A percentile compares a stretch with the other conserved stretches of the same genome.
Conservation (phyloP, 2,329 filamentous ascomycete species). For the Pyrenochaeta sp. region DNA sequence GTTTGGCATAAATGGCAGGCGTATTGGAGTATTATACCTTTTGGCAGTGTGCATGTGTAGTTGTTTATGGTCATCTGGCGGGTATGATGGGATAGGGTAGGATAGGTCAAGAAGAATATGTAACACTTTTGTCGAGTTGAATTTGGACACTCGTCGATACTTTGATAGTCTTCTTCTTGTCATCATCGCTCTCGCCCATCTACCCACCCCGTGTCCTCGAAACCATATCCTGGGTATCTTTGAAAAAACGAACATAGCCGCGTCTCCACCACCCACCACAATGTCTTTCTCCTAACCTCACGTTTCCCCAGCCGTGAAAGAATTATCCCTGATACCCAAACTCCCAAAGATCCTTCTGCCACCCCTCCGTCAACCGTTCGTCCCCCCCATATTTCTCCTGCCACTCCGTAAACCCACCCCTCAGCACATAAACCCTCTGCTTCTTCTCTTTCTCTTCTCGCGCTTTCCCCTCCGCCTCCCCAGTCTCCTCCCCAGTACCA, state of each 20-base stretch:
- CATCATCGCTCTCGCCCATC: too few species aligned
- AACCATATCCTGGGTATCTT: background rate
- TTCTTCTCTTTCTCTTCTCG: conserved; percentile 32
- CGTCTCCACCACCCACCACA: background rate
- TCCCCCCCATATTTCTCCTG: conserved; percentile 84
- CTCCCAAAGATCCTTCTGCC: conserved; percentile 84
- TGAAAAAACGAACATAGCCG: too few species aligned
- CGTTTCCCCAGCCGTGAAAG: too few species aligned
- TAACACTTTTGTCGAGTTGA: too few species aligned
- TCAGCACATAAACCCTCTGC: conserved; percentile 82
- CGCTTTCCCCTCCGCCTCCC: conserved; percentile 15
- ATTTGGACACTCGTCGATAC: background rate
- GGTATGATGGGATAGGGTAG: too few species aligned
- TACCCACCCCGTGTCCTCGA: background rate
- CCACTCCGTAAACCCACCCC: conserved; percentile 87
- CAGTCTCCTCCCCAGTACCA: conserved; percentile 23
- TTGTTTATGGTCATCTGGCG: too few species aligned
- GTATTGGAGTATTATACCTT: conserved; percentile 17
- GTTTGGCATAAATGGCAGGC: too few species aligned
- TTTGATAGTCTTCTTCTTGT: conserved; percentile 2
- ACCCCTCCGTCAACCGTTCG: conserved; percentile 81
- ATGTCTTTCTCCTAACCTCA: too few species aligned
- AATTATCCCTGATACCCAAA: too few species aligned
- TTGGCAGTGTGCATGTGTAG: conserved; percentile 2
- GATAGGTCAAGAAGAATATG: too few species aligned